Evolutionary conservation across 164 flowering plant species (phyloP).

Genomic region (Annona cherimola): DNA sequence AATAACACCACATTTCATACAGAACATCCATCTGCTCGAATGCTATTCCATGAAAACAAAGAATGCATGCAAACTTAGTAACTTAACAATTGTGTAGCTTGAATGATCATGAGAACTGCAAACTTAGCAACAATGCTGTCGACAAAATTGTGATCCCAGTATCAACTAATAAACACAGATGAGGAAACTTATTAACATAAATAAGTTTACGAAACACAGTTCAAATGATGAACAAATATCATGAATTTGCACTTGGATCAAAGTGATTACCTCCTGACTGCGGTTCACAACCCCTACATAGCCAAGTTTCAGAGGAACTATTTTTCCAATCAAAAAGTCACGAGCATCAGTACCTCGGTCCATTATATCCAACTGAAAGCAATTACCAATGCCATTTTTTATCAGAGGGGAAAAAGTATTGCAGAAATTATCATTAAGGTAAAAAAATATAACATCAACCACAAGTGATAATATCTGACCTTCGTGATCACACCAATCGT

Average conservation of each 20-base stretch:
- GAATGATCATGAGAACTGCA: not conserved
- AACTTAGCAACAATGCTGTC: not conserved
- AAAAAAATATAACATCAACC: not conserved
- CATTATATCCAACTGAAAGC: slow-evolving; percentile 33
- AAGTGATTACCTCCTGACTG: slow-evolving; percentile 30
- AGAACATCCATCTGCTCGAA: not conserved
- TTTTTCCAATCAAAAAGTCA: slow-evolving; percentile 36
- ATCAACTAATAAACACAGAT: not conserved
- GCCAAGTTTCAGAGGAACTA: slow-evolving; percentile 37
- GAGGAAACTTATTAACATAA: not conserved
- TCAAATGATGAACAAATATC: not conserved
- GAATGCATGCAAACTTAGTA: not conserved
- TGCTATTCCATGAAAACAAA: not conserved
- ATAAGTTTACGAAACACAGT: not conserved
- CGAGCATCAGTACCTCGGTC: slow-evolving; percentile 37
- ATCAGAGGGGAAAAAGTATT: slow-evolving; percentile 1
- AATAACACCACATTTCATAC: not conserved
- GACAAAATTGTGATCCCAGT: not conserved
- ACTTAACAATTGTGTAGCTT: not conserved
- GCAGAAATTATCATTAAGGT: slow-evolving; percentile 1
- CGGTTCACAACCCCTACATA: slow-evolving; percentile 40
- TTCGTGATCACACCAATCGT: slow-evolving; percentile 39
- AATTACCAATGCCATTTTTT: not conserved
- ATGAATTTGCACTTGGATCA: not conserved
- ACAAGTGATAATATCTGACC: slow-evolving; percentile 14